phyloP scores from a whole-genome alignment of 2,329 filamentous ascomycete genomes.

The Fusarium ambrosium region DNA sequence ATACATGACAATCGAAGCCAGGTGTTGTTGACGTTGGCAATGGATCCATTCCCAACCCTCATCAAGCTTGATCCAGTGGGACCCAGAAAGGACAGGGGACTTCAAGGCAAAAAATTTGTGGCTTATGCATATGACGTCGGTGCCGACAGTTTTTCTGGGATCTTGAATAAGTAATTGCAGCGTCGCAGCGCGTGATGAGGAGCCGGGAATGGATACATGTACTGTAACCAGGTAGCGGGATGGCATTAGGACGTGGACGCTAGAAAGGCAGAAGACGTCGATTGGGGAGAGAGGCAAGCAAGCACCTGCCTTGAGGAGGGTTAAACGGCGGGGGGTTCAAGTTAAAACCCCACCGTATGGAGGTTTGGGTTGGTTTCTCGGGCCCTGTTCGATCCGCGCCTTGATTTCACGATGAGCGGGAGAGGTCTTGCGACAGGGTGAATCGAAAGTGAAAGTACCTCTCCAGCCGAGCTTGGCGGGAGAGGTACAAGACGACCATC shows the following conservation, averaged over 20 bases:
- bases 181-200: slow-evolving; percentile 28
- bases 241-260: not conserved
- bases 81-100: not conserved
- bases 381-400: slow-evolving; percentile 32
- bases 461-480: not conserved
- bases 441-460: slow-evolving; percentile 26
- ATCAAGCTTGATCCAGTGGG: not conserved
- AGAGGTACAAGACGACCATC: slow-evolving; percentile 9
- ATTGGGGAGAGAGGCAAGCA: not conserved
- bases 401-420: slow-evolving; percentile 34
- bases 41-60: not conserved
- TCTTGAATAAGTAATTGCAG: slow-evolving; percentile 21
- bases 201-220: not conserved
- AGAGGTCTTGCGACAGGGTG: slow-evolving; percentile 14
- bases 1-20: not conserved
- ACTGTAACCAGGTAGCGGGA: not conserved
- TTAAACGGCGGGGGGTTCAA: not conserved
- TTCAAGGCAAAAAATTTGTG: not conserved
- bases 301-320: not conserved
- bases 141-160: not conserved
- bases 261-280: not conserved
- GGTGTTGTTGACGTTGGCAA: not conserved
- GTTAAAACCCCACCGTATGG: not conserved
- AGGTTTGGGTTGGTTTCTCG: slow-evolving; percentile 1
- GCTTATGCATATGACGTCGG: slow-evolving; percentile 28